Percentiles rank a stretch among this genome's conserved stretches.
phyloP scores from a whole-genome alignment of 1,139 yeast species.

The Pichia sp. region DNA sequence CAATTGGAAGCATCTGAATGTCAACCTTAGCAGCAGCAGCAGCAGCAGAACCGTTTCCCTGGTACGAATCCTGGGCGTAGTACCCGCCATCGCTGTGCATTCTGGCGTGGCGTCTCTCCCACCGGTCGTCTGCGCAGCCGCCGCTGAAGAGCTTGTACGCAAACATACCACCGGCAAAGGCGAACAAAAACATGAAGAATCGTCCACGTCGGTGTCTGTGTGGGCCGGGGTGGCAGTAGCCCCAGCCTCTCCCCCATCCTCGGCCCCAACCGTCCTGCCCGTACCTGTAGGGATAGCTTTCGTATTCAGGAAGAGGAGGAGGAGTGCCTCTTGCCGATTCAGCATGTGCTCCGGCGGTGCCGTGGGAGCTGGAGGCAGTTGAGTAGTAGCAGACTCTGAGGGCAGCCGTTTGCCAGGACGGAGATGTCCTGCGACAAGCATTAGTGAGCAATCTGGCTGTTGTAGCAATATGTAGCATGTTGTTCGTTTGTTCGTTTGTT shows the following conservation, averaged over 20 bases:
- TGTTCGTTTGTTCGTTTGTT: too few relatives aligned
- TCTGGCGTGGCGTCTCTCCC: not conserved
- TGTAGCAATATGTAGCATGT: too few relatives aligned
- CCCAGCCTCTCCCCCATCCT: not conserved
- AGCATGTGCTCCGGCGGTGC: too few relatives aligned
- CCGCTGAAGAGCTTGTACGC: not conserved
- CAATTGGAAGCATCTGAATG: not conserved
- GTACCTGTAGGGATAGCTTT: not conserved
- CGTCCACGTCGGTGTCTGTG: not conserved
- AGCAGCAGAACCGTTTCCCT: not conserved
- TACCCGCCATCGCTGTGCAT: not conserved
- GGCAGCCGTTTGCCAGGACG: too few relatives aligned
- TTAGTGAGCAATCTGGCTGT: too few relatives aligned
- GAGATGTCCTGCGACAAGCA: too few relatives aligned
- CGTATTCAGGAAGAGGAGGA: not conserved
- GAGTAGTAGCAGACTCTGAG: too few relatives aligned
- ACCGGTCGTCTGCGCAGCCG: not conserved
- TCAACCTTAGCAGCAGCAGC: not conserved
- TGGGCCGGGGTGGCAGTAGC: not conserved
- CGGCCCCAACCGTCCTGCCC: not conserved
- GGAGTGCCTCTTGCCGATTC: not conserved
- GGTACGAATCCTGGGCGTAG: not conserved
- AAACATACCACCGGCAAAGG: constrained; percentile 5
- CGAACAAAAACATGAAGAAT: not conserved
- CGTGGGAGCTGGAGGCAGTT: too few relatives aligned